These are phyloP conservation scores for Pleurotus eryngii DNA, from an alignment of 768 basidiomycete species.

Conservation along the genomic window DNA sequence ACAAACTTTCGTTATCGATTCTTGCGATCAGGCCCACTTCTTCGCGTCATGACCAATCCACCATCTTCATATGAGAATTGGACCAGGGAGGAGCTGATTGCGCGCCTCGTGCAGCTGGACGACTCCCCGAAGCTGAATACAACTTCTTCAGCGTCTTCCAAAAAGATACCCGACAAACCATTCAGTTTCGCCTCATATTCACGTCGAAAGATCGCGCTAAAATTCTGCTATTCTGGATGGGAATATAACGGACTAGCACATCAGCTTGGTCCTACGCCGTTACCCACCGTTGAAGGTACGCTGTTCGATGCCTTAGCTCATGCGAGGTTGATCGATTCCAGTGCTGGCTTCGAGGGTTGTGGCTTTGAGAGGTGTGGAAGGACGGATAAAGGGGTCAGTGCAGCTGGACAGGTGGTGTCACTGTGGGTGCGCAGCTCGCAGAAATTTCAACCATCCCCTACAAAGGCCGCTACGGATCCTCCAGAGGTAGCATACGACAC, in stretches of 20 bases:
- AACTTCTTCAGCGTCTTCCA: conserved; percentile 17
- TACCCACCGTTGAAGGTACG: conserved; percentile 90
- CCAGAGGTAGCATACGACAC: neutral
- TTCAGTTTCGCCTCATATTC: conserved; percentile 72
- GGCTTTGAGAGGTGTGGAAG: conserved; percentile 90
- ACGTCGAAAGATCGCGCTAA: conserved; percentile 87
- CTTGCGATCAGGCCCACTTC: conserved; percentile 5
- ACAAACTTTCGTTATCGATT: conserved; percentile 5
- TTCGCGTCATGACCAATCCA: conserved; percentile 1
- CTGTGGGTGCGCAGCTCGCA: conserved; percentile 84
- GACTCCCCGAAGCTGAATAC: conserved; percentile 19
- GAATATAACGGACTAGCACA: conserved; percentile 89
- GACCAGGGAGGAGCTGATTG: conserved; percentile 70
- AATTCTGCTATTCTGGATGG: conserved; percentile 91
- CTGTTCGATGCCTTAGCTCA: conserved; percentile 78
- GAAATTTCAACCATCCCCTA: conserved; percentile 11
- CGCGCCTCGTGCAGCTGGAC: conserved; percentile 59
- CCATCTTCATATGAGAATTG: conserved; percentile 44
- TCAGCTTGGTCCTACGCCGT: conserved; percentile 64
- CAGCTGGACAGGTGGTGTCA: conserved; percentile 89
- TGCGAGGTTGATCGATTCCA: conserved; percentile 72
- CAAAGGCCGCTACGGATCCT: neutral
- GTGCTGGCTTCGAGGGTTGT: conserved; percentile 76
- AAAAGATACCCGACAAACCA: conserved; percentile 23
- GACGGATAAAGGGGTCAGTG: conserved; percentile 94